phyloP scores from a whole-genome alignment of 2,329 filamentous ascomycete species.

The Calonectria honghensis region DNA sequence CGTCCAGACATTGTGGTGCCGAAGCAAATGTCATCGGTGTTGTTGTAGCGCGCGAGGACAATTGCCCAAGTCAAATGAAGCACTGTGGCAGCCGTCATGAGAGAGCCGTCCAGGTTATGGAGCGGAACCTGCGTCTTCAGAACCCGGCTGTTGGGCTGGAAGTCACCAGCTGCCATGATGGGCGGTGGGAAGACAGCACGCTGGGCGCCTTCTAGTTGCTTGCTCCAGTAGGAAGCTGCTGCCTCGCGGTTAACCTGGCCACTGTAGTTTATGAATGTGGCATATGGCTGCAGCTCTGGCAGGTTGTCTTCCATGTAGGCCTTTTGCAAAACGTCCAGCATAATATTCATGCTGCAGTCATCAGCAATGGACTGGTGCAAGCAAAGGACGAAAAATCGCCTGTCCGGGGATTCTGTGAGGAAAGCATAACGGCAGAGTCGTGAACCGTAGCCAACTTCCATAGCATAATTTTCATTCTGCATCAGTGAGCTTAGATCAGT shows the following conservation, averaged over 20 bases:
- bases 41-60: conserved; percentile 69
- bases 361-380: conserved; percentile 13
- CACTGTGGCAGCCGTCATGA: conserved; percentile 36
- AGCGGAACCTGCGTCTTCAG: not conserved
- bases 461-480: not conserved
- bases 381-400: conserved; percentile 4
- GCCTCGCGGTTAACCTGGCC: conserved; percentile 12
- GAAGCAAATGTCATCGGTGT: conserved; percentile 62
- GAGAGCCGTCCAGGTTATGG: not conserved
- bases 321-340: not conserved
- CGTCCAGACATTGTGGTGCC: conserved; percentile 66
- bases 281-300: not conserved
- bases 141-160: conserved; percentile 66
- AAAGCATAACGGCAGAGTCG: conserved; percentile 23
- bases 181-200: conserved; percentile 64
- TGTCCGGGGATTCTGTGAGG: not conserved
- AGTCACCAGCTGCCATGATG: conserved; percentile 64
- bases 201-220: conserved; percentile 46
- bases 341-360: not conserved
- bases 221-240: conserved; percentile 13
- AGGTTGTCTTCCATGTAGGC: not conserved
- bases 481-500: conserved; percentile 6
- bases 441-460: not conserved
- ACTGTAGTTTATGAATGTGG: conserved; percentile 29
- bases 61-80: conserved; percentile 68